Evolutionary conservation across 2,329 filamentous ascomycete species (phyloP).

Genomic region (Hymenoscyphus fructigenus): DNA sequence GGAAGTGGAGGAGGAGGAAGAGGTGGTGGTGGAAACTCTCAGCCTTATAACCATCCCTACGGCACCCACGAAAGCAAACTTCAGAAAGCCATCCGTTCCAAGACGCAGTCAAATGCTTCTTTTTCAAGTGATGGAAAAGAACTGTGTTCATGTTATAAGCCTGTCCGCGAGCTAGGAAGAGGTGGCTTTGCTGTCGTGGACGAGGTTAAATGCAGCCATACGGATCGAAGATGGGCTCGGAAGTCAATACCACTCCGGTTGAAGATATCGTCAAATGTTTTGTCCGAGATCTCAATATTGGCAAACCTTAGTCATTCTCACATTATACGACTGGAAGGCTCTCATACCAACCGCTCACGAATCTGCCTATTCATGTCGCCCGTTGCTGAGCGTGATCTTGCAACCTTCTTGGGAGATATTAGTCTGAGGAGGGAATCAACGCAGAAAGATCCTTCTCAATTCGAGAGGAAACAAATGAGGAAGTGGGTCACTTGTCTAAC

Average conservation of each 20-base stretch:
- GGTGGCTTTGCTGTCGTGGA: slow-evolving; percentile 1
- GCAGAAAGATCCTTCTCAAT: background rate
- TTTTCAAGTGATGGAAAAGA: background rate
- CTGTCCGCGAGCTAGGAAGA: background rate
- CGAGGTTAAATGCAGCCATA: background rate
- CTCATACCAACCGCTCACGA: too few relatives aligned
- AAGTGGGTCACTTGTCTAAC: background rate
- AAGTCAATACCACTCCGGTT: background rate
- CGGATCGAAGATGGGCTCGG: background rate
- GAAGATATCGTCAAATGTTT: background rate
- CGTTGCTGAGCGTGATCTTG: slow-evolving; percentile 5
- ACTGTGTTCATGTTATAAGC: background rate
- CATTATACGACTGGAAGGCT: background rate
- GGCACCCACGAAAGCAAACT: background rate
- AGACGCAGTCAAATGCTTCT: background rate
- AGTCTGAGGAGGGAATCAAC: background rate
- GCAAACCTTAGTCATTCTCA: background rate
- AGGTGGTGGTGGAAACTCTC: background rate
- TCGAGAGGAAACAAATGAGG: background rate
- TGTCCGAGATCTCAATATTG: background rate
- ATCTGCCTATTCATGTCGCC: background rate
- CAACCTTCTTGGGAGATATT: background rate
- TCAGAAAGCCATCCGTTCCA: background rate
- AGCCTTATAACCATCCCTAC: background rate
- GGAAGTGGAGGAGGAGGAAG: background rate